These are phyloP conservation scores for Phytophthora meadii DNA, from an alignment of 352 stramenopile genomes.

Conservation along the genomic window DNA sequence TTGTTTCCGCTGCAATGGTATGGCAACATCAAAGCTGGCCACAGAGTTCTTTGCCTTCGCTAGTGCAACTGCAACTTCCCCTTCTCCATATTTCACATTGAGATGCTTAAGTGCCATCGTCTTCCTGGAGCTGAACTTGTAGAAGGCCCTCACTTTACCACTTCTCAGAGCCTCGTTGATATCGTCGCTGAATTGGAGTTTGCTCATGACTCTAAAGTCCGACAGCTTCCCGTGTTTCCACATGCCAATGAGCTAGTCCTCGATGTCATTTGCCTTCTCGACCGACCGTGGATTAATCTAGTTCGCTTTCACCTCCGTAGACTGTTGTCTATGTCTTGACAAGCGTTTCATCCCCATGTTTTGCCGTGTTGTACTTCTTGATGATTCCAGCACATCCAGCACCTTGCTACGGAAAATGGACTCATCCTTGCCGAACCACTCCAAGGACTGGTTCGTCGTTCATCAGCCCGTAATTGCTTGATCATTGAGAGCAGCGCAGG, in stretches of 20 bases:
- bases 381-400: neutral
- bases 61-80: neutral
- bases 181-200: neutral
- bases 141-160: neutral
- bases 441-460: neutral
- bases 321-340: neutral
- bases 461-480: neutral
- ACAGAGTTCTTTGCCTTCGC: neutral
- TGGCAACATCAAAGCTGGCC: neutral
- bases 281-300: neutral
- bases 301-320: neutral
- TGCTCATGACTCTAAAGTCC: neutral
- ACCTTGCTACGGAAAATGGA: no score
- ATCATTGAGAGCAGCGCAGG: neutral
- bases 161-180: neutral
- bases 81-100: neutral
- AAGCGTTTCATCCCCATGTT: neutral
- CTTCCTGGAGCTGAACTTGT: neutral
- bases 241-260: neutral
- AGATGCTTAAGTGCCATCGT: neutral
- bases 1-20: neutral
- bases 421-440: constrained; percentile 3
- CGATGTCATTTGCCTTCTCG: neutral
- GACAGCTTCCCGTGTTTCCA: neutral
- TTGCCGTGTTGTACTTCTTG: neutral